These are phyloP conservation scores for Acer yangbiense DNA, from an alignment of 345 rosid species.

Conservation along the genomic window DNA sequence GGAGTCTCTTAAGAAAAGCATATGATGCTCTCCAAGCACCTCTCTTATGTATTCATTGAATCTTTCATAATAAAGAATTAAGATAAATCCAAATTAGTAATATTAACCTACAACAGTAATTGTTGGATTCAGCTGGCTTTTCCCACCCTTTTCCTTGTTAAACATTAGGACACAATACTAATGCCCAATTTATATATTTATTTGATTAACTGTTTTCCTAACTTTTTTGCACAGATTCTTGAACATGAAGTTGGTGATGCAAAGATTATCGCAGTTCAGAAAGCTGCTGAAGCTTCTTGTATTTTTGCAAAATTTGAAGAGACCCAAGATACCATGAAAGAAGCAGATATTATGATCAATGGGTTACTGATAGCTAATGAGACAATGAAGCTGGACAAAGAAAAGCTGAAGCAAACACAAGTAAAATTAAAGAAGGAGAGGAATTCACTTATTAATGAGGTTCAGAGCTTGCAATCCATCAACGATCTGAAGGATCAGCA, in stretches of 20 bases:
- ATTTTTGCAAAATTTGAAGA: slow-evolving; percentile 79
- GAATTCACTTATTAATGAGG: slow-evolving; percentile 49
- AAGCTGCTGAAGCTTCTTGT: slow-evolving; percentile 67
- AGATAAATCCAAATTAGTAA: background rate
- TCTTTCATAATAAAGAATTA: background rate
- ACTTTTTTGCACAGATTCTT: slow-evolving; percentile 51
- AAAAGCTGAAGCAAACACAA: slow-evolving; percentile 51
- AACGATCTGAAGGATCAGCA: slow-evolving; percentile 52
- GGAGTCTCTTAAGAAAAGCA: background rate
- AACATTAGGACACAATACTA: background rate
- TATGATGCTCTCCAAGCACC: background rate
- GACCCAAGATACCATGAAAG: slow-evolving; percentile 82
- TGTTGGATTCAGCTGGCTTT: background rate
- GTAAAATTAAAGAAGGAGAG: slow-evolving; percentile 51
- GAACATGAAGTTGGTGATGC: slow-evolving; percentile 77
- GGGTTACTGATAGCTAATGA: slow-evolving; percentile 77
- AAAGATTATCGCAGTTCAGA: slow-evolving; percentile 61
- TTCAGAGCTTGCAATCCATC: slow-evolving; percentile 59
- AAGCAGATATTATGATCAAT: slow-evolving; percentile 83
- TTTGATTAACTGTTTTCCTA: slow-evolving; percentile 6
- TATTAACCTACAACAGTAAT: background rate
- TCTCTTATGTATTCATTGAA: background rate
- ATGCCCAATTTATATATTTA: background rate
- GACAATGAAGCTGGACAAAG: slow-evolving; percentile 66
- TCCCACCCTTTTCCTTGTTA: background rate